Base-by-base conservation (phyloP, 805 yeast species). In the Wickerhamomyces sydowiorum region DNA sequence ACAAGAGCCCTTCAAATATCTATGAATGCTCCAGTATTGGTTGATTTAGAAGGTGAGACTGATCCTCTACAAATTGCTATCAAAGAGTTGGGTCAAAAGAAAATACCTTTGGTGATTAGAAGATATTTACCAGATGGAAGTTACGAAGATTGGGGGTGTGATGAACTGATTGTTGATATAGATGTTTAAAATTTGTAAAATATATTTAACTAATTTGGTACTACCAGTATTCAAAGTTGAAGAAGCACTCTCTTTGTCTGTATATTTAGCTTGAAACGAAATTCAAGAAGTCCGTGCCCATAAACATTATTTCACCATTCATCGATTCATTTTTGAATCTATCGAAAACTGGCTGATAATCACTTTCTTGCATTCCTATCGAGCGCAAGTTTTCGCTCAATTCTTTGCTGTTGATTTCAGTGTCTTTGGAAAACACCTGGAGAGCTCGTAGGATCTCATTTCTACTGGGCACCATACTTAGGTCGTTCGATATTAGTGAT, bases 81-180 rank as follows among this genome's bases (percentile, higher is more conserved):
- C 87, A 93, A 95, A 65, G 99, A 93, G 65, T 75, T 93, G 49
- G 78, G 95, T 1, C 98, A 93, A 65, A 81, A 86, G 65, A 93
- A 90, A 64, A 89, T 95, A 43, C 99, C 99, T 1, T 74, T 93
- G 56, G 95, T 95, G 36, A 86, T 93, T 38, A 80, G 99, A 75
- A 77, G 99, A 66, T 95, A 88, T 61, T 74, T 93, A 53, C 99
- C 99, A 3, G 99, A 95, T 61, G 96, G 98, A 6, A 79, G 95
- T 40, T 91, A 80, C 58, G 99, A 93, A 68, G 99, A 93, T 62
- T 93, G 99, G 99, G 96, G 96, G 40, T 93, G 96, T 58, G 98
- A 93, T 64, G 99, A 93, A 67, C 76, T 93, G 59, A 90, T 93
- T 60, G 86, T 90, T 43, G 98, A 93, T 63, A 78, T 57, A 27